phyloP scores from a whole-genome alignment of 2,329 filamentous ascomycete genomes.

The Nemania sp. region DNA sequence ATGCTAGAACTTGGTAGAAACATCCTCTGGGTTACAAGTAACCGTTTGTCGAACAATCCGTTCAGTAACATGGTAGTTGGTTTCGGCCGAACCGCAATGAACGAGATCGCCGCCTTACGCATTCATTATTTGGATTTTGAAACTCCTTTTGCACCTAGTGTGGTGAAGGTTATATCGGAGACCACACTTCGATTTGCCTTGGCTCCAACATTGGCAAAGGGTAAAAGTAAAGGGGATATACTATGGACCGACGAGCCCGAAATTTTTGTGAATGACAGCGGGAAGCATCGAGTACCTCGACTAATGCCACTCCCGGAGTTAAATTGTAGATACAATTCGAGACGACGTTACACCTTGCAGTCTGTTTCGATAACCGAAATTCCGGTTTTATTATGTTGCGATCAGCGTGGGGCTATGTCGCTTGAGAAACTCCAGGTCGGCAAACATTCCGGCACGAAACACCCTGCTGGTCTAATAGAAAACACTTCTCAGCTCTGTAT shows the following conservation, averaged over 20 bases:
- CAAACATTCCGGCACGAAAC: no score
- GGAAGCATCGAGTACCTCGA: conserved; percentile 3
- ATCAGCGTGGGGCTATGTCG: no score
- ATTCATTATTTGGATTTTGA: background rate
- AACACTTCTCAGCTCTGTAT: no score
- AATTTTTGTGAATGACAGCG: background rate
- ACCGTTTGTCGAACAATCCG: background rate
- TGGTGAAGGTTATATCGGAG: no score
- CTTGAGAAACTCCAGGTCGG: no score
- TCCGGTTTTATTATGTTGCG: no score
- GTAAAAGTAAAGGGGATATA: background rate
- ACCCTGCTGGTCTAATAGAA: no score
- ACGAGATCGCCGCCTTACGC: background rate
- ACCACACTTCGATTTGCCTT: no score
- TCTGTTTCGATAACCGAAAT: no score
- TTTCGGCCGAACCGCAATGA: conserved; percentile 4
- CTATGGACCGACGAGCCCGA: conserved; percentile 10
- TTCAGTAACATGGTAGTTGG: conserved; percentile 6
- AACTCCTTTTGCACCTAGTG: background rate
- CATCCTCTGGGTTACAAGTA: conserved; percentile 1
- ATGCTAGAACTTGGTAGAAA: background rate
- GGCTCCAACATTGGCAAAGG: no score
- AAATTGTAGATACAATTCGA: conserved; percentile 12
- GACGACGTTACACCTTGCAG: no score
- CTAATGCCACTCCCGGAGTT: background rate